These are phyloP conservation scores for Sphenostylis stenocarpa DNA, from an alignment of 306 rosid genomes.

Conservation along the genomic window DNA sequence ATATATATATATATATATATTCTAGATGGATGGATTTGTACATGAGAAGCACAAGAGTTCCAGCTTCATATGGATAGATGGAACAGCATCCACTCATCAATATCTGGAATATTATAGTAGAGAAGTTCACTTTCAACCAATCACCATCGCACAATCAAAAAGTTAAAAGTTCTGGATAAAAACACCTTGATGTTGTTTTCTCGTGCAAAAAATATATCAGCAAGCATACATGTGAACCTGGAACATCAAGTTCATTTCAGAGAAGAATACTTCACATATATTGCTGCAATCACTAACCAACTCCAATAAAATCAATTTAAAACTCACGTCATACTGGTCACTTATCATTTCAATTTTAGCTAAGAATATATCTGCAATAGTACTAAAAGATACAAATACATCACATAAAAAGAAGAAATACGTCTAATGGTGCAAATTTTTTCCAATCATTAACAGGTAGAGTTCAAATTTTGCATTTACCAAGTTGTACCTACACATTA, in stretches of 20 bases:
- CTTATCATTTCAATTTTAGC: not conserved
- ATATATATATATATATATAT: not conserved
- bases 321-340: not conserved
- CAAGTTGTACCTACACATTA: not conserved
- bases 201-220: not conserved
- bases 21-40: constrained; percentile 11
- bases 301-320: not conserved
- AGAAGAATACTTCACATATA: not conserved
- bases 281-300: not conserved
- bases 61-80: constrained; percentile 8
- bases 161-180: not conserved
- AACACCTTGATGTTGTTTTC: not conserved
- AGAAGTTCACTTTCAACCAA: not conserved
- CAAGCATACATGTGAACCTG: not conserved
- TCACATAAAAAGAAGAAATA: not conserved
- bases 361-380: not conserved
- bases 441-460: not conserved
- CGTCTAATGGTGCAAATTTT: not conserved
- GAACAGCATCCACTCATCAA: not conserved
- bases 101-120: not conserved
- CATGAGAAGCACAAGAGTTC: constrained; percentile 1
- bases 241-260: not conserved
- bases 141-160: not conserved
- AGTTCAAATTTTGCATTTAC: not conserved
- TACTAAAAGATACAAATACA: not conserved